Evolutionary conservation across 768 basidiomycete species (phyloP), one percentile per base, ranked within the genome.

Genomic region (Daedaleopsis nitida): DNA sequence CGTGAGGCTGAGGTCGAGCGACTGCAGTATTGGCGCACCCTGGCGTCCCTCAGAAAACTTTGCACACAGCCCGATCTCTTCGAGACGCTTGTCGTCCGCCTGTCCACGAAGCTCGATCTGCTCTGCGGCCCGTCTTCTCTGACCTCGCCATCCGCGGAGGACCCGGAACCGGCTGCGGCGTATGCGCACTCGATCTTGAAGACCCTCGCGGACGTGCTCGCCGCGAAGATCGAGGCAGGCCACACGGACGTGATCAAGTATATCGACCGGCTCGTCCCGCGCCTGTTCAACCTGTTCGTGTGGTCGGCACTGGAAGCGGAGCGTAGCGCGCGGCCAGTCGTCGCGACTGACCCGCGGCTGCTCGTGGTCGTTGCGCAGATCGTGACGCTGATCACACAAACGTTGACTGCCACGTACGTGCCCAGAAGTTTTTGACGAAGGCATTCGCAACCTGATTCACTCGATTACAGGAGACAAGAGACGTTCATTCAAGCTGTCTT

Each of bases 171-270:
- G 13, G 76, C 73, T n/a, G 86, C 91, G 0, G 91, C 94, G 12
- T 98, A 96, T 70, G 87, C 86, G 1, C 92, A 94, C 74, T 86
- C 94, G 34, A 80, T 98, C 35, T 80, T 98, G 52, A 78, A 82
- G 52, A 85, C 89, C 0, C 74, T 98, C 8, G 78, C 81, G 1
- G 81, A 85, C 44, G 86, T 88, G 0, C 72, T 98, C 16, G 67
- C 74, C 11, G 66, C 63, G 17, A 91, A 91, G 72, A 75, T 80
- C 8, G 69, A 71, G 3, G 57, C 53, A n/a, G 71, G 70, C 1
- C 68, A 96, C 70, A 69, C 75, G 0, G 97, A 98, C 69, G 80
- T 98, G 17, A 74, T 83, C 0, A 93, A 90, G 73, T 94, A 94
- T 68, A 80, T 89, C 38, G 92, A 97, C 65, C 79, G 80, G 19